Evolutionary conservation across 2,329 filamentous ascomycete genomes (phyloP).

Genomic region (Pseudophaeomoniella oleicola): DNA sequence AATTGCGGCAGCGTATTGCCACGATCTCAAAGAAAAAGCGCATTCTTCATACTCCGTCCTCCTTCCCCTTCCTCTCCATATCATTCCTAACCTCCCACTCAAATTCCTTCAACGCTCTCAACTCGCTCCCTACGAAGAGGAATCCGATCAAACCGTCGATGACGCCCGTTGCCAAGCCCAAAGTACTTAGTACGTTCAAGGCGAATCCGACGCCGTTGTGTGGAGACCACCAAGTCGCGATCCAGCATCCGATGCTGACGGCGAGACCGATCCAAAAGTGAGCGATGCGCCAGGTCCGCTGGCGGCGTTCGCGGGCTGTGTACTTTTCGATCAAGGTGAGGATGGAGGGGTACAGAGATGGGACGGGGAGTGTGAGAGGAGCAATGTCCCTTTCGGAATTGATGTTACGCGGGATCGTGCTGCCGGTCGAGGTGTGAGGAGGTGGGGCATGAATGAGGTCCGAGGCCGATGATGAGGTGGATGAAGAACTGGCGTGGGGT

Average conservation of each 20-base stretch:
- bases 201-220: slow-evolving; percentile 64
- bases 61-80: slow-evolving; percentile 18
- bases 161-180: slow-evolving; percentile 61
- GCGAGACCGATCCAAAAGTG: slow-evolving; percentile 60
- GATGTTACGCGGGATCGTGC: slow-evolving; percentile 2
- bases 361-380: slow-evolving; percentile 21
- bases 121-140: slow-evolving; percentile 72
- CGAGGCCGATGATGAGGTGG: too few species aligned
- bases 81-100: slow-evolving; percentile 79
- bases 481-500: too few species aligned
- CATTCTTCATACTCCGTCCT: too few species aligned
- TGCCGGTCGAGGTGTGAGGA: not conserved
- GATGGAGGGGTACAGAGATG: slow-evolving; percentile 55
- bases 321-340: slow-evolving; percentile 57
- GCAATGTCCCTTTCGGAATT: slow-evolving; percentile 9
- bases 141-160: slow-evolving; percentile 76
- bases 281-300: slow-evolving; percentile 54
- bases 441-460: too few species aligned
- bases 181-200: slow-evolving; percentile 62
- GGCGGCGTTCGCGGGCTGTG: slow-evolving; percentile 51
- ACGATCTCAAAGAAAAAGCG: too few species aligned
- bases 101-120: slow-evolving; percentile 76
- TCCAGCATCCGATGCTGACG: slow-evolving; percentile 57
- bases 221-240: slow-evolving; percentile 77
- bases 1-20: too few species aligned